A percentile compares a stretch with the other conserved stretches of the same genome.
Evolutionary conservation across 306 rosid species (phyloP).

Genomic region (Rubus parviflorus): DNA sequence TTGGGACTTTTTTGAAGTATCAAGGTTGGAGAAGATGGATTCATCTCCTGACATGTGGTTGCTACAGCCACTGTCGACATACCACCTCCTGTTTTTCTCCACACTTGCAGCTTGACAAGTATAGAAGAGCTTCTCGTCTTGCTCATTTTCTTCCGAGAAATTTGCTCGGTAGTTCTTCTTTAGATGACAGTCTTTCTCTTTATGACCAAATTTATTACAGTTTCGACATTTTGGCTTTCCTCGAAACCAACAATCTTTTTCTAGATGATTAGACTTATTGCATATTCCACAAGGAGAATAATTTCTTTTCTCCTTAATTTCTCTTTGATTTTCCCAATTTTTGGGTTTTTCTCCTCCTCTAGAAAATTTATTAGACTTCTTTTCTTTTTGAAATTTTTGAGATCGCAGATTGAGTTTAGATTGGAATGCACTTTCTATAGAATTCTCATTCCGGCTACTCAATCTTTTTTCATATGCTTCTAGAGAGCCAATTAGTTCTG

Average conservation of each 20-base stretch:
- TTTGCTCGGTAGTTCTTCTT: neutral
- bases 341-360: neutral
- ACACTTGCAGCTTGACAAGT: neutral
- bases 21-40: neutral
- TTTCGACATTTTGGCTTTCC: neutral
- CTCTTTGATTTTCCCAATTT: neutral
- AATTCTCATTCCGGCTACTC: neutral
- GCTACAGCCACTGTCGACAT: neutral
- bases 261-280: neutral
- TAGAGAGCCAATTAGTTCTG: conserved; percentile 1
- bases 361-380: neutral
- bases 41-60: neutral
- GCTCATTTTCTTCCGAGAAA: neutral
- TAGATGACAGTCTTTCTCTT: neutral
- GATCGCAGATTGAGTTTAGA: neutral
- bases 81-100: neutral
- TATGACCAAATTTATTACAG: neutral
- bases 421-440: neutral
- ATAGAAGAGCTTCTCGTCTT: neutral
- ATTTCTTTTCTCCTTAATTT: neutral
- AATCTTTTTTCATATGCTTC: neutral
- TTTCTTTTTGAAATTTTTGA: neutral
- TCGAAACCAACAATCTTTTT: neutral
- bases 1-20: neutral
- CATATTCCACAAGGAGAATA: neutral